phyloP scores from a whole-genome alignment of 164 flowering plant genomes.

The Stephania japonica region DNA sequence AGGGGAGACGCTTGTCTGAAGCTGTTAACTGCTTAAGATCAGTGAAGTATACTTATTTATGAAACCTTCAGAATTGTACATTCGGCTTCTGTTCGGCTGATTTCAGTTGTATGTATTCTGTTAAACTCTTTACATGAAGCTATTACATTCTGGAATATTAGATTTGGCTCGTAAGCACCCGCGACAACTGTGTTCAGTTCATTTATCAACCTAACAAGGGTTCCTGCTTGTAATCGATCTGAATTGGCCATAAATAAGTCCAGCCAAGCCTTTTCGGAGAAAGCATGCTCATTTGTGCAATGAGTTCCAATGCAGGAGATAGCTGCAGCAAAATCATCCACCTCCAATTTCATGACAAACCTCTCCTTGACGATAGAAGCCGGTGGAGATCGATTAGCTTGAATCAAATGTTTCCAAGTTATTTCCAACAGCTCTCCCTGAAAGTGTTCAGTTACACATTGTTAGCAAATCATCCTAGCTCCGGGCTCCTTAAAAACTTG shows the following conservation, averaged over 20 bases:
- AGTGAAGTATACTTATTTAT: too few relatives aligned
- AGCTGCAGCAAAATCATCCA: constrained; percentile 41
- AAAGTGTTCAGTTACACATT: constrained; percentile 7
- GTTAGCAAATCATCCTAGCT: constrained; percentile 2
- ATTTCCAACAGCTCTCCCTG: constrained; percentile 61
- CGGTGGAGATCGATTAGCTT: constrained; percentile 40
- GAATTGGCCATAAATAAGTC: constrained; percentile 41
- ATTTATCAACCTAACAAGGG: constrained; percentile 32
- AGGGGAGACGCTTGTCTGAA: too few relatives aligned
- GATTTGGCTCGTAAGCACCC: constrained; percentile 25
- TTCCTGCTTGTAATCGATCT: constrained; percentile 31
- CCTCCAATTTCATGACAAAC: constrained; percentile 53
- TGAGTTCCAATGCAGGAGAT: constrained; percentile 34
- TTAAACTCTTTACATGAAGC: constrained; percentile 41
- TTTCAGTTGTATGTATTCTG: not conserved
- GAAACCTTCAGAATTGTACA: too few relatives aligned
- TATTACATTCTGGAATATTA: constrained; percentile 34
- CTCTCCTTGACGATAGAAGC: constrained; percentile 55
- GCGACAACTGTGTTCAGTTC: constrained; percentile 26
- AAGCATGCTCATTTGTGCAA: constrained; percentile 20
- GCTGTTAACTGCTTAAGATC: too few relatives aligned
- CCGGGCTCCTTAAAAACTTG: not conserved
- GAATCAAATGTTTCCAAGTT: constrained; percentile 64
- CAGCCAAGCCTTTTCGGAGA: constrained; percentile 57
- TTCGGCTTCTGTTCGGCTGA: too few relatives aligned